phyloP scores from a whole-genome alignment of 495 filamentous ascomycete species.

The Neurospora sp. region DNA sequence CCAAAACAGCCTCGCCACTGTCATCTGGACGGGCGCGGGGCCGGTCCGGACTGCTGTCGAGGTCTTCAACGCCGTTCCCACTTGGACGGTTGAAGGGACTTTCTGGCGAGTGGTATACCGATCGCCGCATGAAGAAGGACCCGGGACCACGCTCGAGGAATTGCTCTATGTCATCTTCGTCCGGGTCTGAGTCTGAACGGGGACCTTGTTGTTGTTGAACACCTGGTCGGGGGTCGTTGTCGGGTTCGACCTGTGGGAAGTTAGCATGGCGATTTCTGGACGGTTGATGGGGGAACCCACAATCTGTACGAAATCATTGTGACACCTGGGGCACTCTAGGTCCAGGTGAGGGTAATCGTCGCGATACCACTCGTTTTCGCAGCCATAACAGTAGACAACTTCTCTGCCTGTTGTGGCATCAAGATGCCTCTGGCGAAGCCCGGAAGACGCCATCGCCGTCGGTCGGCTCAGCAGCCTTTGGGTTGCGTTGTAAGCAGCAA shows the following conservation, averaged over 20 bases:
- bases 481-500: slow-evolving; percentile 33
- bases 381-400: slow-evolving; percentile 73
- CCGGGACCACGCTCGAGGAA: slow-evolving; percentile 34
- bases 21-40: background rate
- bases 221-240: slow-evolving; percentile 27
- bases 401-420: slow-evolving; percentile 43
- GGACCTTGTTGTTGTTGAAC: slow-evolving; percentile 30
- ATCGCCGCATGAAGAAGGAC: slow-evolving; percentile 29
- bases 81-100: background rate
- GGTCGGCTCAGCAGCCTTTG: slow-evolving; percentile 23
- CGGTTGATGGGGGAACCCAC: slow-evolving; percentile 36
- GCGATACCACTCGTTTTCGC: slow-evolving; percentile 67
- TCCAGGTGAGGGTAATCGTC: slow-evolving; percentile 41
- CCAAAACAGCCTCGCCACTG: slow-evolving; percentile 25
- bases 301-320: slow-evolving; percentile 75
- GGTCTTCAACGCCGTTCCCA: background rate
- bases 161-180: slow-evolving; percentile 39
- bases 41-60: background rate
- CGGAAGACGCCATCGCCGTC: slow-evolving; percentile 28
- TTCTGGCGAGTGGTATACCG: slow-evolving; percentile 6
- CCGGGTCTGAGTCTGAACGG: slow-evolving; percentile 36
- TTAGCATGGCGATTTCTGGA: slow-evolving; percentile 12
- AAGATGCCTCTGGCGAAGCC: slow-evolving; percentile 16
- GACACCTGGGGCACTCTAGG: slow-evolving; percentile 66
- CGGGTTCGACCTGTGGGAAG: slow-evolving; percentile 24